Percentiles rank a stretch among this genome's conserved stretches.
Conservation (phyloP, 192 early-diverging fungal species). For the Mortierella hygrophila region DNA sequence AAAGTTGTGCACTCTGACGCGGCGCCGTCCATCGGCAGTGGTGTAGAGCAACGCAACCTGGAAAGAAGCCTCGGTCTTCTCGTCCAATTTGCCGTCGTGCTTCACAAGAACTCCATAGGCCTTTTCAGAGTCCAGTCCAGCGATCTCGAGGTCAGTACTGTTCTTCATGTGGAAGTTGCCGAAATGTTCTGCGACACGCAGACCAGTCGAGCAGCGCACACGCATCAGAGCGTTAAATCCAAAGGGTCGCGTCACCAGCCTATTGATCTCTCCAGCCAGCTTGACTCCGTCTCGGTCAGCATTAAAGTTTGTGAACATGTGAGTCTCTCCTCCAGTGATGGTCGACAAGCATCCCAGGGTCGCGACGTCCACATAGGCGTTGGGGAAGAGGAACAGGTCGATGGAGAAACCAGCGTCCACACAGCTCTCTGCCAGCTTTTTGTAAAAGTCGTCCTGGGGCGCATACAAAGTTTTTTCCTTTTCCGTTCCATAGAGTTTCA, state of each 20-base stretch:
- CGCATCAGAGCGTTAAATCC: slow-evolving; percentile 92
- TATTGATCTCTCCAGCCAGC: slow-evolving; percentile 79
- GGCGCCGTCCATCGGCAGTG: slow-evolving; percentile 85
- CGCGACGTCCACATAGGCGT: slow-evolving; percentile 91
- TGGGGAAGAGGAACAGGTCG: slow-evolving; percentile 93
- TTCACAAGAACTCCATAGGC: slow-evolving; percentile 85
- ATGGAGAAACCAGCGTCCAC: slow-evolving; percentile 86
- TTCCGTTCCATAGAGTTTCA: slow-evolving; percentile 91
- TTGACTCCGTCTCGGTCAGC: slow-evolving; percentile 74
- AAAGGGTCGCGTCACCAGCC: slow-evolving; percentile 79
- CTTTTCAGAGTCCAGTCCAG: slow-evolving; percentile 88
- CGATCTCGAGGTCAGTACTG: slow-evolving; percentile 92
- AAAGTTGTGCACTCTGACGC: slow-evolving; percentile 94
- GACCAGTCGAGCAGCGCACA: slow-evolving; percentile 91
- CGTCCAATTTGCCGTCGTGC: slow-evolving; percentile 92
- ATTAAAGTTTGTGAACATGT: slow-evolving; percentile 88
- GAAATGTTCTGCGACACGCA: slow-evolving; percentile 88
- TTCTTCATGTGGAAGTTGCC: slow-evolving; percentile 97
- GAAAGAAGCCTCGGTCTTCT: slow-evolving; percentile 84
- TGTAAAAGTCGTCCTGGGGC: slow-evolving; percentile 91
- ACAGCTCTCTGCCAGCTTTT: slow-evolving; percentile 84
- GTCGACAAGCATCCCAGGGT: slow-evolving; percentile 83
- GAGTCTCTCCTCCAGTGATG: slow-evolving; percentile 90
- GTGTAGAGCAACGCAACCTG: slow-evolving; percentile 98
- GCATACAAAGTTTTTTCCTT: slow-evolving; percentile 91